Conservation (phyloP, 495 filamentous ascomycete species). For the Daldinia concentrica region DNA sequence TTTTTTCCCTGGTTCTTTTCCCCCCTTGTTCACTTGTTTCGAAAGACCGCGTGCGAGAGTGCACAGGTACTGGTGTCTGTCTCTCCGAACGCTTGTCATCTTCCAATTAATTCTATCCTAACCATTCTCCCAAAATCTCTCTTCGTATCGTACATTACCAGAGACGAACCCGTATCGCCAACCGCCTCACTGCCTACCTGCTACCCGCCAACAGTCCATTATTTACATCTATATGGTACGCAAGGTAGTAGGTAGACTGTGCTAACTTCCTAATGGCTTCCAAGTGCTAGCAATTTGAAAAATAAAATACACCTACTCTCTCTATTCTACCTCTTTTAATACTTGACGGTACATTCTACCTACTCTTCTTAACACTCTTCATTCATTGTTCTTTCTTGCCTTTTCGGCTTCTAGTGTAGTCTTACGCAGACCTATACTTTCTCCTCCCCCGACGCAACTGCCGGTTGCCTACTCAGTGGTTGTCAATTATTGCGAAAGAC, state of each 20-base stretch:
- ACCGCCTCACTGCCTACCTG: slow-evolving; percentile 31
- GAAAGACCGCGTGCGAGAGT: slow-evolving; percentile 32
- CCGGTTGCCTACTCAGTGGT: slow-evolving; percentile 12
- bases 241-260: slow-evolving; percentile 26
- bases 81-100: slow-evolving; percentile 34
- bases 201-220: slow-evolving; percentile 20
- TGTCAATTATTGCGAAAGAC: slow-evolving; percentile 21
- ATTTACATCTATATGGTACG: slow-evolving; percentile 15
- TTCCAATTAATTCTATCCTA: slow-evolving; percentile 41
- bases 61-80: slow-evolving; percentile 43
- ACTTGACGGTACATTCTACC: slow-evolving; percentile 16
- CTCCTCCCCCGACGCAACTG: slow-evolving; percentile 9
- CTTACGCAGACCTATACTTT: slow-evolving; percentile 1
- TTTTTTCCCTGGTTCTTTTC: slow-evolving; percentile 7
- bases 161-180: slow-evolving; percentile 33
- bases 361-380: slow-evolving; percentile 16
- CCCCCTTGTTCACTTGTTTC: slow-evolving; percentile 37
- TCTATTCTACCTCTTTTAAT: slow-evolving; percentile 23
- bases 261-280: slow-evolving; percentile 29
- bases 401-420: slow-evolving; percentile 5
- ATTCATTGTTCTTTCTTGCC: slow-evolving; percentile 20
- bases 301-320: slow-evolving; percentile 11
- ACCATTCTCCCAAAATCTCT: slow-evolving; percentile 34
- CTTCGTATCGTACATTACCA: slow-evolving; percentile 37
- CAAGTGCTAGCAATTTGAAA: slow-evolving; percentile 13